Base-by-base conservation (phyloP, 1,139 yeast species). In the Debaryomyces coudertii region DNA sequence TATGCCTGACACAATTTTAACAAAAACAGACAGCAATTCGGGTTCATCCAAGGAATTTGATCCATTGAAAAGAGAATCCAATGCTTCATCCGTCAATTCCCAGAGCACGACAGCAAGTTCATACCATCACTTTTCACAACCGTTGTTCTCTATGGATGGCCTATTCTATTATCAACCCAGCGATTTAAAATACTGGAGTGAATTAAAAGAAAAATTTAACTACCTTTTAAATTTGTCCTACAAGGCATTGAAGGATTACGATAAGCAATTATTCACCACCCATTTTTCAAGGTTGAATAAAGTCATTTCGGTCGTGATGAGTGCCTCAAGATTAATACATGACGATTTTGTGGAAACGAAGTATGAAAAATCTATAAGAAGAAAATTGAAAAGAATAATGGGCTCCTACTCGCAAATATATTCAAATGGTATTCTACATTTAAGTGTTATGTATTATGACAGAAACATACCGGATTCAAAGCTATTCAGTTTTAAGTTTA, bases 161-260 rank as follows among this genome's bases (percentile, higher is more conserved):
- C 58, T 81, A 15, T 84, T 85, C 58, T 83, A 83, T 57, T 71
- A 71, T 43, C 82, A 81, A 47, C 74, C 80, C 5, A 63, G 77
- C 1, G 92, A 86, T 59, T 64, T 83, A 22, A 65, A 72, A n/a
- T 68, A 71, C 7, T 85, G 90, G 90, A 68, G 77, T 2, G 79
- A 75, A 14, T 60, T 83, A 31, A 66, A 71, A 40, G 76, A 76
- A 40, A 68, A 72, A 8, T 71, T 83, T 43, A 62, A 71, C 8
- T 72, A 70, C 48, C 67, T 79, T 35, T 63, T 83, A 30, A 78
- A 76, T 36, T 57, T 78, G 46, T 65, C 80, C 0, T 58, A 73
- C 43, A 78, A 76, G 44, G 76, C 85, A 1, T 62, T 85, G 18
- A 68, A 68, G 33, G 79, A 77, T 36, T 69, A 71, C 35, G 77